These are phyloP conservation scores for Aciculoconidium aculeatum DNA, from an alignment of 805 yeast species.

Conservation along the genomic window DNA sequence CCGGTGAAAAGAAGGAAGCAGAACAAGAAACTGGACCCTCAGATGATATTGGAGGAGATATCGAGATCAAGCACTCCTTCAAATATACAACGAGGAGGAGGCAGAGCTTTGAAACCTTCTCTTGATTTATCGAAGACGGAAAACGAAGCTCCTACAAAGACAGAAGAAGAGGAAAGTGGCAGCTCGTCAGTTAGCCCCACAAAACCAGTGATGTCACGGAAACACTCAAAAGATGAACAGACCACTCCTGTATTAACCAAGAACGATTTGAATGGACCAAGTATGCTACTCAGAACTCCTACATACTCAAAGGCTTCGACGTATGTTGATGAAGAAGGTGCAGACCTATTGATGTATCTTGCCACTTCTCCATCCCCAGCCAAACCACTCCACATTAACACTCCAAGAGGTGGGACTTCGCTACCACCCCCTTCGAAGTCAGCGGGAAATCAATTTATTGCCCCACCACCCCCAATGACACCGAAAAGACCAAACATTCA, in stretches of 20 bases:
- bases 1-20: slow-evolving; percentile 25
- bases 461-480: slow-evolving; percentile 40
- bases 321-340: slow-evolving; percentile 57
- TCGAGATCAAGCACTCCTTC: slow-evolving; percentile 24
- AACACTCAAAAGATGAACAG: slow-evolving; percentile 5
- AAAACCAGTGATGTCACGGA: no score
- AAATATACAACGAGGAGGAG: slow-evolving; percentile 8
- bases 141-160: not conserved
- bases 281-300: slow-evolving; percentile 25
- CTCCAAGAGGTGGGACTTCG: slow-evolving; percentile 20
- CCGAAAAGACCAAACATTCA: slow-evolving; percentile 30
- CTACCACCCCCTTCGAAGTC: slow-evolving; percentile 5
- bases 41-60: slow-evolving; percentile 28
- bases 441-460: slow-evolving; percentile 22
- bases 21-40: slow-evolving; percentile 9
- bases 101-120: slow-evolving; percentile 10
- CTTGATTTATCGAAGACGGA: slow-evolving; percentile 7
- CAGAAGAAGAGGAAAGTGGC: slow-evolving; percentile 1
- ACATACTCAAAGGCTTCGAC: slow-evolving; percentile 22
- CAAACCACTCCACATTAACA: slow-evolving; percentile 27
- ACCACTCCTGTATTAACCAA: slow-evolving; percentile 12
- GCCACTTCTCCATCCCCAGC: slow-evolving; percentile 81
- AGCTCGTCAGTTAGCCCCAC: no score
- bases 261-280: slow-evolving; percentile 8
- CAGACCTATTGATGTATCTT: slow-evolving; percentile 70